A percentile compares a stretch with the other conserved stretches of the same genome.
These are phyloP conservation scores for Pseudogymnoascus sp. DNA, from an alignment of 2,329 filamentous ascomycete species.

Conservation along the genomic window DNA sequence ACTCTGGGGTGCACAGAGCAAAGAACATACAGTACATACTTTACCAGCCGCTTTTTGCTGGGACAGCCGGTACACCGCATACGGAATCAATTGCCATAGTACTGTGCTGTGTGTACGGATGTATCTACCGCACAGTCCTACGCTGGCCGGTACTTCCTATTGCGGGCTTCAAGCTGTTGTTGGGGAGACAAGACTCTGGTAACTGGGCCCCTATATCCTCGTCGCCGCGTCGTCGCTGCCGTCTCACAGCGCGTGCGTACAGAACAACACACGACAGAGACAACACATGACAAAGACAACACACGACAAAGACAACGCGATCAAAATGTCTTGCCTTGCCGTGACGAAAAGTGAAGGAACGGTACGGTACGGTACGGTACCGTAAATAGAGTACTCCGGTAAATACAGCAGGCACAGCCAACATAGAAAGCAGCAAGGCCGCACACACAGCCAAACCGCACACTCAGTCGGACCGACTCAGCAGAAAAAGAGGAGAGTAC, in stretches of 20 bases:
- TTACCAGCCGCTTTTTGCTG: neutral
- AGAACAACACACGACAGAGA: neutral
- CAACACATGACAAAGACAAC: too few relatives aligned
- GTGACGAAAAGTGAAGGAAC: neutral
- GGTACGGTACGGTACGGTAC: too few relatives aligned
- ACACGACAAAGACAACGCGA: neutral
- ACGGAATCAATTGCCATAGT: neutral
- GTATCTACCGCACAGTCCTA: too few relatives aligned
- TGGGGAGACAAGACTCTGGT: neutral
- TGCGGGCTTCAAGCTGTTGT: neutral
- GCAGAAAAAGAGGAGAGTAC: neutral
- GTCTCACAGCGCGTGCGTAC: neutral
- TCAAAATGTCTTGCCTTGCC: neutral
- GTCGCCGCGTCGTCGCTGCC: neutral
- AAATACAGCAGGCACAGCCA: neutral
- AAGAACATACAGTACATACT: neutral
- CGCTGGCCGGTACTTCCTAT: neutral
- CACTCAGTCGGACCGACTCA: neutral
- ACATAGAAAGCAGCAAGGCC: neutral
- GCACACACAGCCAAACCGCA: neutral
- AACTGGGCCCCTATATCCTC: neutral
- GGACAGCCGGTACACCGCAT: neutral
- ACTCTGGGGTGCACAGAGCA: neutral
- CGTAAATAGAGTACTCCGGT: too few relatives aligned
- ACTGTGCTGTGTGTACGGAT: too few relatives aligned